Percentiles rank a stretch among this genome's conserved stretches.
Conservation (phyloP, 441 rosid genomes). For the Gossypium gossypioides region DNA sequence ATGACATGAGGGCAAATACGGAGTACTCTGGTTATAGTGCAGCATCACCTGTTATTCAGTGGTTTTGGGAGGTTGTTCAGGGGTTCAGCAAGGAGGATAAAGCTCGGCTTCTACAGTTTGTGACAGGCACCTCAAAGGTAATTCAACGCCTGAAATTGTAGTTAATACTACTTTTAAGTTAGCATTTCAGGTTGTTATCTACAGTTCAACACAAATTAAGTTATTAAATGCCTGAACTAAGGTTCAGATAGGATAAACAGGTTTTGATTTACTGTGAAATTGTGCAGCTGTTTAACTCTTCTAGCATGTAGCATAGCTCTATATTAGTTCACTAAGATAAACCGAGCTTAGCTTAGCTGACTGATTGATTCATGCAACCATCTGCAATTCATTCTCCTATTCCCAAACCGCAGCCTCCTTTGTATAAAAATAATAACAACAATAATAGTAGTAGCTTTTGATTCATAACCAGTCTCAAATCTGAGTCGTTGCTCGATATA, state of each 20-base stretch:
- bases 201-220: background rate
- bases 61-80: conserved; percentile 98
- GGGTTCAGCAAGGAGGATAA: conserved; percentile 93
- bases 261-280: background rate
- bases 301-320: background rate
- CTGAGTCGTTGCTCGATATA: background rate
- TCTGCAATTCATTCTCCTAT: background rate
- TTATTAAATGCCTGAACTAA: background rate
- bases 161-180: background rate
- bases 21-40: conserved; percentile 90
- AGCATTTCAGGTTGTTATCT: background rate
- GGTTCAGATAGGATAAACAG: background rate
- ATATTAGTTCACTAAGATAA: background rate
- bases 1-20: conserved; percentile 80
- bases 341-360: background rate
- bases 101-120: conserved; percentile 90
- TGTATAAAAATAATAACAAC: background rate
- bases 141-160: background rate
- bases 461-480: background rate
- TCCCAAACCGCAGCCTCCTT: background rate
- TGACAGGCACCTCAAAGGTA: conserved; percentile 97
- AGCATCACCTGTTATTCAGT: conserved; percentile 77
- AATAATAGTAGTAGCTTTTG: background rate
- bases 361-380: background rate
- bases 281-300: background rate